phyloP scores from a whole-genome alignment of 177 flowering plant species.

The Vitis hybrid region DNA sequence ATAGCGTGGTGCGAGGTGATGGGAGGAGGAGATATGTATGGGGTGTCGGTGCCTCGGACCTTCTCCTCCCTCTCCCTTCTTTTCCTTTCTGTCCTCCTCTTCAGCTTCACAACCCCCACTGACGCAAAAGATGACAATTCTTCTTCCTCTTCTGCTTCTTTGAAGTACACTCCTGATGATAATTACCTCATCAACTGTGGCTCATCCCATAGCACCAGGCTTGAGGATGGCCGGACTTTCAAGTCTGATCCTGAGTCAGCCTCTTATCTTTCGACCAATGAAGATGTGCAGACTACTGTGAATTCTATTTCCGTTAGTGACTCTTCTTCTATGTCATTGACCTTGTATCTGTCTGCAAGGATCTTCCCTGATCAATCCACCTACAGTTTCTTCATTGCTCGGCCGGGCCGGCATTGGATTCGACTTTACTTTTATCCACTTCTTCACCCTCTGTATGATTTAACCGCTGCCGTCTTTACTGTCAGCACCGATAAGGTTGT shows the following conservation, averaged over 20 bases:
- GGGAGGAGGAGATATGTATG: constrained; percentile 28
- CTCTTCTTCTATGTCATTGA: constrained; percentile 21
- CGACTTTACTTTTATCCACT: constrained; percentile 79
- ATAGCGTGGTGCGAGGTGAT: constrained; percentile 7
- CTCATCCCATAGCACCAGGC: constrained; percentile 31
- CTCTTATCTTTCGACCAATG: constrained; percentile 47
- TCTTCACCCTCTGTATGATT: constrained; percentile 43
- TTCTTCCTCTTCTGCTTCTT: background rate
- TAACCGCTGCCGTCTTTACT: constrained; percentile 54
- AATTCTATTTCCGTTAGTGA: constrained; percentile 20
- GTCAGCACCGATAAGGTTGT: constrained; percentile 54
- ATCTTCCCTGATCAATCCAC: constrained; percentile 46
- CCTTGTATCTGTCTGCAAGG: constrained; percentile 54
- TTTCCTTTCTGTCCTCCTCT: background rate
- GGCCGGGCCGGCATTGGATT: constrained; percentile 61
- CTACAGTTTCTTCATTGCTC: constrained; percentile 52
- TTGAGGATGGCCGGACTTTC: constrained; percentile 70
- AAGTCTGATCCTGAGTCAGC: constrained; percentile 61
- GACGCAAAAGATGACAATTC: constrained; percentile 2
- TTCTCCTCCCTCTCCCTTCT: constrained; percentile 24
- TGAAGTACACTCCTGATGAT: constrained; percentile 44
- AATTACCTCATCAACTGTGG: constrained; percentile 76
- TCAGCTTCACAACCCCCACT: constrained; percentile 1
- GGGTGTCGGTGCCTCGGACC: constrained; percentile 14
- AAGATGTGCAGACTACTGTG: constrained; percentile 38